A percentile compares a stretch with the other conserved stretches of the same genome.
Evolutionary conservation across 805 yeast species (phyloP).

Genomic region (Metschnikowia colocasiae): DNA sequence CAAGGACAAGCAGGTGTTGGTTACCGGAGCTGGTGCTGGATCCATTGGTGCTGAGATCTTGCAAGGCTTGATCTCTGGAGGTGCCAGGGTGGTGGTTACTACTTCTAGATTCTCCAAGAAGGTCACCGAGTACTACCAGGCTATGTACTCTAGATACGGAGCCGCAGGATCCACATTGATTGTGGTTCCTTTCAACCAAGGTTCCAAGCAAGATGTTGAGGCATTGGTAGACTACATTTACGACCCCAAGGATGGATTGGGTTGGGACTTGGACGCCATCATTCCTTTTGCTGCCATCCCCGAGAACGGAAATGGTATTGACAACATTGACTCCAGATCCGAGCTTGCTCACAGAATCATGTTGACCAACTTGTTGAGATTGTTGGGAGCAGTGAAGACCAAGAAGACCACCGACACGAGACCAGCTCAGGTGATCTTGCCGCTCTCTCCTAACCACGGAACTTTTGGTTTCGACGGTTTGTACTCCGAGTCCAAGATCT

Average conservation of each 20-base stretch:
- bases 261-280: constrained; percentile 95
- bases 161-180: constrained; percentile 87
- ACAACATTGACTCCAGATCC: constrained; percentile 87
- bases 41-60: constrained; percentile 97
- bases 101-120: constrained; percentile 92
- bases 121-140: constrained; percentile 94
- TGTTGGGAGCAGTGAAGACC: constrained; percentile 84
- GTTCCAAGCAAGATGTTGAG: constrained; percentile 89
- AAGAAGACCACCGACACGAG: constrained; percentile 87
- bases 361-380: constrained; percentile 92
- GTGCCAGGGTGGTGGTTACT: constrained; percentile 95
- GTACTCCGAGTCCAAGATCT: constrained; percentile 95
- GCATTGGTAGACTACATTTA: constrained; percentile 83
- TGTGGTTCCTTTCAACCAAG: constrained; percentile 99
- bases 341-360: constrained; percentile 98
- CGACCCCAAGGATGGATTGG: constrained; percentile 85
- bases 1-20: constrained; percentile 80
- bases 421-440: constrained; percentile 96
- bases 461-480: constrained; percentile 98
- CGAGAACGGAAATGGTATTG: constrained; percentile 95
- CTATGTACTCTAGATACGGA: constrained; percentile 88
- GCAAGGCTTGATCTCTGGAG: constrained; percentile 94
- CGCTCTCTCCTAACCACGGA: constrained; percentile 98
- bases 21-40: constrained; percentile 99
- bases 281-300: constrained; percentile 99